Conservation (phyloP, 805 yeast genomes). For the Blastobotrys peoriensis region DNA sequence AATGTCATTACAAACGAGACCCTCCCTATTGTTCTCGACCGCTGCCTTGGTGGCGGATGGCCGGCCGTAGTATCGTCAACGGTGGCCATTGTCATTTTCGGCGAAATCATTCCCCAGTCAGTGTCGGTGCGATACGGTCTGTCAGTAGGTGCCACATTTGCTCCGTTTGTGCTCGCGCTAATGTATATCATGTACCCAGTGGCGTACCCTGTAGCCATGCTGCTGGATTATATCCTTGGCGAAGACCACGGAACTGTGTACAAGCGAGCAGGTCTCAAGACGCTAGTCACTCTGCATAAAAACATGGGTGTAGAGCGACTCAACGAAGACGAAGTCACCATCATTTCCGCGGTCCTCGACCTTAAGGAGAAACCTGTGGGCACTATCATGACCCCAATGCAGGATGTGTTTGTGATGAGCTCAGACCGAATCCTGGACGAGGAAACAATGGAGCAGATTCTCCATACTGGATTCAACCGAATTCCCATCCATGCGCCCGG, state of each 20-base stretch:
- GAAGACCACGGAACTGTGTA: constrained; percentile 96
- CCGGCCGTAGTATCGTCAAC: constrained; percentile 95
- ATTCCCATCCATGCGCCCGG: constrained; percentile 89
- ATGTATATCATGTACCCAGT: constrained; percentile 91
- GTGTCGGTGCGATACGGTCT: constrained; percentile 89
- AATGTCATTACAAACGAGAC: constrained; percentile 94
- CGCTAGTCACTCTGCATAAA: constrained; percentile 85
- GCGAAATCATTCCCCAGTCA: constrained; percentile 94
- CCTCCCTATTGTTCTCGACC: constrained; percentile 86
- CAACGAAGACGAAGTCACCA: constrained; percentile 93
- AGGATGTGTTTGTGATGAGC: constrained; percentile 80
- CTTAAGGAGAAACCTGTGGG: constrained; percentile 85
- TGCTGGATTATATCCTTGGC: constrained; percentile 78
- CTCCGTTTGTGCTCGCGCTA: constrained; percentile 77
- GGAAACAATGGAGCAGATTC: constrained; percentile 75
- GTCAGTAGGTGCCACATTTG: constrained; percentile 80
- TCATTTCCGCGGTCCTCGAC: constrained; percentile 88
- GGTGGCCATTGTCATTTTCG: constrained; percentile 85
- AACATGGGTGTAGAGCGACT: constrained; percentile 94
- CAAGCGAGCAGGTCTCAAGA: constrained; percentile 86
- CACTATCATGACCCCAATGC: constrained; percentile 90
- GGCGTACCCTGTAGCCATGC: constrained; percentile 81
- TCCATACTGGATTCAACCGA: constrained; percentile 90
- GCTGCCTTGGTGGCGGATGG: constrained; percentile 95
- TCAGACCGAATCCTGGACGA: constrained; percentile 81